These are phyloP conservation scores for Usnea hakonensis DNA, from an alignment of 495 filamentous ascomycete genomes.

Conservation along the genomic window DNA sequence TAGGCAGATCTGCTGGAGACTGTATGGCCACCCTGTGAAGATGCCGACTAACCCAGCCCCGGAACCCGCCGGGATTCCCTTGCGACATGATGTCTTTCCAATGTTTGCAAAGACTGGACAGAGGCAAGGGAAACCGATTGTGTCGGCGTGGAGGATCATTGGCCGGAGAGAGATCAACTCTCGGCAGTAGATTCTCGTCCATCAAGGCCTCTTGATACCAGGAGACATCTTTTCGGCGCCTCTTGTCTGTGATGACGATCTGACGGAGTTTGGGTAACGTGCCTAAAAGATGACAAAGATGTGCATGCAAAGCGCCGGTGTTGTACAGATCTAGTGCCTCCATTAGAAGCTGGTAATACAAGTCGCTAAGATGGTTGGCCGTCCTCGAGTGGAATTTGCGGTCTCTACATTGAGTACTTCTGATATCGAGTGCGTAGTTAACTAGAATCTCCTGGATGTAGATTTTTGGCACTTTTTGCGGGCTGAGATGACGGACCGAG, in stretches of 20 bases:
- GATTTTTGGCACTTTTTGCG: not conserved
- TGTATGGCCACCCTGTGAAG: too few relatives aligned
- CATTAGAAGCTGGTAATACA: not conserved
- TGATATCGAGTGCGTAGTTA: too few relatives aligned
- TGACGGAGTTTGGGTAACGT: not conserved
- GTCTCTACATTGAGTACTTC: too few relatives aligned
- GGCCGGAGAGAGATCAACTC: not conserved
- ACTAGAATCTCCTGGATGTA: too few relatives aligned
- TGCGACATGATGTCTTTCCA: not conserved
- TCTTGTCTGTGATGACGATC: not conserved
- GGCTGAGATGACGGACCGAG: not conserved
- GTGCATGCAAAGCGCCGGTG: not conserved
- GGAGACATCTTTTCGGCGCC: not conserved
- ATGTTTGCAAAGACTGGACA: not conserved
- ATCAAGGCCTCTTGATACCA: not conserved
- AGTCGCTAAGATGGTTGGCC: not conserved
- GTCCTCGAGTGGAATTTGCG: not conserved
- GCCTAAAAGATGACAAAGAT: not conserved
- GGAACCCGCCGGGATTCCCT: too few relatives aligned
- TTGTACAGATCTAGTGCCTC: not conserved
- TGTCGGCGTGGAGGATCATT: too few relatives aligned
- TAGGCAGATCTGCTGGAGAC: too few relatives aligned
- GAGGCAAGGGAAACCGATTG: too few relatives aligned
- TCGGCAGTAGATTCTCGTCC: not conserved
- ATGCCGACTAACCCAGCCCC: too few relatives aligned